Evolutionary conservation across 768 basidiomycete species (phyloP).

Genomic region (Tulasnella sp.): DNA sequence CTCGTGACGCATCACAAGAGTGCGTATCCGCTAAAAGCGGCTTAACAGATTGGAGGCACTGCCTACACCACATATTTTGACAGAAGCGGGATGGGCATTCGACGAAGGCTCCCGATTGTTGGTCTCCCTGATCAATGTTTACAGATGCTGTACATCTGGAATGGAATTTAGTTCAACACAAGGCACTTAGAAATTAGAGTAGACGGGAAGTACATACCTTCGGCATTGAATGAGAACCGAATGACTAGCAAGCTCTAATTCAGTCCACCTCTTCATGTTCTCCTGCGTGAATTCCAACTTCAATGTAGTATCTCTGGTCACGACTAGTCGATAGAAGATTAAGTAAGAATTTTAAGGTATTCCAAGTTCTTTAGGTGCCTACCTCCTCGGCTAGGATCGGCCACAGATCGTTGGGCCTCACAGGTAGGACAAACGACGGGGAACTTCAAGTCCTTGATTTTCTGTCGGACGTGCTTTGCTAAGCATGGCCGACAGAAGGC

Average conservation of each 20-base stretch:
- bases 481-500: constrained; percentile 49
- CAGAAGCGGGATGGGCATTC: constrained; percentile 47
- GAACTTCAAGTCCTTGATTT: constrained; percentile 46
- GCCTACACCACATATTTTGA: constrained; percentile 51
- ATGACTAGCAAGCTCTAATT: constrained; percentile 41
- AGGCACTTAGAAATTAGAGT: too few species aligned
- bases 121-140: constrained; percentile 46
- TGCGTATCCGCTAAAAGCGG: constrained; percentile 37
- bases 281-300: constrained; percentile 41
- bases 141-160: constrained; percentile 37
- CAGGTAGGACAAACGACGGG: constrained; percentile 60
- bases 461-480: constrained; percentile 36
- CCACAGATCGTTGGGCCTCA: constrained; percentile 24
- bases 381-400: constrained; percentile 26
- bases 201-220: constrained; percentile 27
- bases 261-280: constrained; percentile 38
- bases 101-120: constrained; percentile 35
- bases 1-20: constrained; percentile 51
- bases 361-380: constrained; percentile 27
- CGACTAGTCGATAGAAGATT: constrained; percentile 28
- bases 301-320: constrained; percentile 37
- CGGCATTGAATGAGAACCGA: constrained; percentile 44
- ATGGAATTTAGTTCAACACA: background rate
- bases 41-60: constrained; percentile 41
- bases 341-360: background rate